These are phyloP conservation scores for Rosa rugosa DNA, from an alignment of 306 rosid species.

Conservation along the genomic window DNA sequence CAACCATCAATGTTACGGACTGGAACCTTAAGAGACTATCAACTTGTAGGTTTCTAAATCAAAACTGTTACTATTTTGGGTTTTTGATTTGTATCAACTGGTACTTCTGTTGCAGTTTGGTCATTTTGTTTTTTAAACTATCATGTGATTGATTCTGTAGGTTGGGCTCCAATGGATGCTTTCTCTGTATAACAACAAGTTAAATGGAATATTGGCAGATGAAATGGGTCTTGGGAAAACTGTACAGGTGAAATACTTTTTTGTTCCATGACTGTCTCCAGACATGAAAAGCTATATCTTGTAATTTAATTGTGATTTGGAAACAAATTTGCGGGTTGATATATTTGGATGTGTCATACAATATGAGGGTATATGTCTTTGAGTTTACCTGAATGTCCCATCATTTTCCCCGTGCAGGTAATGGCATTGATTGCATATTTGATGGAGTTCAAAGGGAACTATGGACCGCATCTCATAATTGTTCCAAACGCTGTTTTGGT, in stretches of 20 bases:
- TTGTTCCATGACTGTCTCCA: conserved; percentile 2
- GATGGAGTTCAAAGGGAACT: conserved; percentile 98
- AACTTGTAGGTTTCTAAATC: conserved; percentile 64
- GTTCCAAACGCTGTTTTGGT: conserved; percentile 99
- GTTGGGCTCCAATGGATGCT: conserved; percentile 99
- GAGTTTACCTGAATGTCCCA: conserved; percentile 19
- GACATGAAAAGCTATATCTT: not conserved
- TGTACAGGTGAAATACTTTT: conserved; percentile 71
- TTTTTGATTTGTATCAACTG: conserved; percentile 1
- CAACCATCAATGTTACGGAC: conserved; percentile 94
- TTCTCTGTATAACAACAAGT: conserved; percentile 93
- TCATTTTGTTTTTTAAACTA: conserved; percentile 15
- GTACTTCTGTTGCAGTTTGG: conserved; percentile 3
- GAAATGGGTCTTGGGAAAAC: conserved; percentile 99
- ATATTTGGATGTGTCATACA: conserved; percentile 18
- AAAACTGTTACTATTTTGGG: conserved; percentile 19
- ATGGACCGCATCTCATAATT: conserved; percentile 99
- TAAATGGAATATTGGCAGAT: conserved; percentile 97
- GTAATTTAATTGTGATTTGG: conserved; percentile 5
- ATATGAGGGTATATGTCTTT: conserved; percentile 1
- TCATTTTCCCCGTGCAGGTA: conserved; percentile 50
- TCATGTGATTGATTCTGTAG: conserved; percentile 42
- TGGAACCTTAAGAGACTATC: conserved; percentile 97
- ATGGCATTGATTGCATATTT: conserved; percentile 98
- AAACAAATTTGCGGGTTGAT: conserved; percentile 5